These are phyloP conservation scores for Lasiosphaeria hispida DNA, from an alignment of 495 filamentous ascomycete species.

Conservation along the genomic window DNA sequence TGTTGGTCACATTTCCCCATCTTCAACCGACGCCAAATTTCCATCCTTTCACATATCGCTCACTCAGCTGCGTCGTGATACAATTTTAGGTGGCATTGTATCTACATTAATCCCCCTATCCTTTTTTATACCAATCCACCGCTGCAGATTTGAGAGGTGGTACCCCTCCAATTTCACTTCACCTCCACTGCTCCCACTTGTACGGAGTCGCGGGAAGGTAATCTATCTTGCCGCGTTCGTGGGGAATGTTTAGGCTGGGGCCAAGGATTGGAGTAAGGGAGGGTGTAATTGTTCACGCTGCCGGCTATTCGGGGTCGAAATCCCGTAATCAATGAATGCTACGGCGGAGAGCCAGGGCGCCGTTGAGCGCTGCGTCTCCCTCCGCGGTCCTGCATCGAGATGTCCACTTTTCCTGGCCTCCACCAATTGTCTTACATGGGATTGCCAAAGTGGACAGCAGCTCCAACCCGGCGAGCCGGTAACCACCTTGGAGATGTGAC, in stretches of 20 bases:
- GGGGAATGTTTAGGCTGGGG: background rate
- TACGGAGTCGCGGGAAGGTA: background rate
- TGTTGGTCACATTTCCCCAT: no score
- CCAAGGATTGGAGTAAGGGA: background rate
- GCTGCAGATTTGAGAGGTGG: background rate
- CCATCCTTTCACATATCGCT: no score
- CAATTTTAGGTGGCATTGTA: no score
- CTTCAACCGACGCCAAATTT: no score
- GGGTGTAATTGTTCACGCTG: background rate
- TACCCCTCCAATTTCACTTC: background rate
- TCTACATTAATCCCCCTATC: no score
- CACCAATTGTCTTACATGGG: conserved; percentile 31
- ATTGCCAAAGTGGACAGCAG: background rate
- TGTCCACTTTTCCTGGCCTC: conserved; percentile 18
- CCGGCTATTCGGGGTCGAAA: conserved; percentile 29
- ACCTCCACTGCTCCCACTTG: background rate
- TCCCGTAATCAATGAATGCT: conserved; percentile 8
- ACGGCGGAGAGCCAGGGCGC: background rate
- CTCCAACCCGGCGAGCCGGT: conserved; percentile 17
- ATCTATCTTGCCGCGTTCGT: background rate
- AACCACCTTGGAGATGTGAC: background rate
- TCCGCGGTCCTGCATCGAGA: conserved; percentile 35
- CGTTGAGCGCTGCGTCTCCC: conserved; percentile 22
- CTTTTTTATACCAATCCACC: background rate
- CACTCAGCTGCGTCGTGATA: no score